Evolutionary conservation across 345 rosid genomes (phyloP), one percentile per base, ranked within the genome.

Genomic region (Anastatica hierochuntica): DNA sequence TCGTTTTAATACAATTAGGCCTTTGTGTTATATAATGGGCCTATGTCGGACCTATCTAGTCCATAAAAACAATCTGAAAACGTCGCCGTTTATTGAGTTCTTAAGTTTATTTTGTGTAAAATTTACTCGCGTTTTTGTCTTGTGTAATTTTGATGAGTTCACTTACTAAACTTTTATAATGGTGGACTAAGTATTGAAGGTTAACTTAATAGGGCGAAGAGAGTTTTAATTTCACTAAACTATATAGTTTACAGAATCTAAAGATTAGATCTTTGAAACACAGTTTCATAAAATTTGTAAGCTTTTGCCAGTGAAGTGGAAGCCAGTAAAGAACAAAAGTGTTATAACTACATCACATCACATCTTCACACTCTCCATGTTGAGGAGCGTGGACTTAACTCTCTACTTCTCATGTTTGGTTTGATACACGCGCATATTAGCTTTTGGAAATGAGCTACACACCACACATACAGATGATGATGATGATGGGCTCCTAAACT

Each of bases 291-390:
- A 38, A 47, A 46, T 14, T 21, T 54, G 43, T 46, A 63, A 45
- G 23, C 14, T 37, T 27, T 45, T 24, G 67, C 26, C 60, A 63
- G 48, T 30, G 56, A 55, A 48, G 69, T 64, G 69, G 63, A 56
- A 49, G 50, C 51, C 63, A 64, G 51, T n/a, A 14, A 56, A 50
- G 43, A 55, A 38, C 41, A 38, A 55, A 24, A 24, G 27, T 34
- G 18, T 40, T 64, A n/a, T 55, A 62, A 56, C 69, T 49, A 40
- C 11, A 40, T 48, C n/a, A n/a, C n/a, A n/a, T n/a, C n/a, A n/a
- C n/a, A n/a, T n/a, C n/a, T n/a, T n/a, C n/a, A n/a, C n/a, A n/a
- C n/a, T 64, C 51, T 48, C 62, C 17, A 21, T 0, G 13, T 0
- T 3, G 2, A 0, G 1, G 49, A 14, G 70, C 56, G 70, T 23